Conservation (phyloP, 2,329 filamentous ascomycete species). For the Calonectria hongkongensis region DNA sequence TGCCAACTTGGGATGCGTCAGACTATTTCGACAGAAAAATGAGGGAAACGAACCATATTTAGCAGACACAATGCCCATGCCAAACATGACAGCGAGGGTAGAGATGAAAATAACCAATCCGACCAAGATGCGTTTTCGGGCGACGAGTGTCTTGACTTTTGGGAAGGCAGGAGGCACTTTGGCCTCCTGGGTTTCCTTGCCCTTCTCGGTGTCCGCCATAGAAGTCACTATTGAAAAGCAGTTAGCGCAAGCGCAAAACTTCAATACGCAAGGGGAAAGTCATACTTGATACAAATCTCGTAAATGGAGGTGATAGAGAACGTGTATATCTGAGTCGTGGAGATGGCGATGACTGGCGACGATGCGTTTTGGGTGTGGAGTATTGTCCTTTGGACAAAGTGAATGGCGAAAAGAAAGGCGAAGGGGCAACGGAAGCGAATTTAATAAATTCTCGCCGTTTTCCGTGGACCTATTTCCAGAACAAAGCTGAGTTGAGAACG, state of each 20-base stretch:
- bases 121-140: constrained; percentile 43
- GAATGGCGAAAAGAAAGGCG: background rate
- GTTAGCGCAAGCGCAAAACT: constrained; percentile 41
- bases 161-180: constrained; percentile 7
- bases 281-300: constrained; percentile 45
- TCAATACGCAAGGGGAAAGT: background rate
- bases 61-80: constrained; percentile 55
- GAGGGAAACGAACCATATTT: constrained; percentile 50
- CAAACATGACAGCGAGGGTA: constrained; percentile 54
- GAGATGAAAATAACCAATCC: constrained; percentile 35
- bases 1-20: constrained; percentile 36
- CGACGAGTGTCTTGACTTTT: constrained; percentile 39
- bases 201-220: constrained; percentile 55
- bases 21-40: background rate
- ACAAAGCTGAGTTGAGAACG: constrained; percentile 34
- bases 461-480: constrained; percentile 40
- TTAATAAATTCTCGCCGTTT: background rate
- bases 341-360: constrained; percentile 23
- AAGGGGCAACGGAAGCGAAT: background rate
- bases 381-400: background rate
- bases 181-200: constrained; percentile 37
- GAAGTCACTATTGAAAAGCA: constrained; percentile 49
- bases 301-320: constrained; percentile 41
- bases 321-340: constrained; percentile 42
- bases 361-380: background rate